Conservation (phyloP, 768 basidiomycete species). For the Termitomyces sp. region DNA sequence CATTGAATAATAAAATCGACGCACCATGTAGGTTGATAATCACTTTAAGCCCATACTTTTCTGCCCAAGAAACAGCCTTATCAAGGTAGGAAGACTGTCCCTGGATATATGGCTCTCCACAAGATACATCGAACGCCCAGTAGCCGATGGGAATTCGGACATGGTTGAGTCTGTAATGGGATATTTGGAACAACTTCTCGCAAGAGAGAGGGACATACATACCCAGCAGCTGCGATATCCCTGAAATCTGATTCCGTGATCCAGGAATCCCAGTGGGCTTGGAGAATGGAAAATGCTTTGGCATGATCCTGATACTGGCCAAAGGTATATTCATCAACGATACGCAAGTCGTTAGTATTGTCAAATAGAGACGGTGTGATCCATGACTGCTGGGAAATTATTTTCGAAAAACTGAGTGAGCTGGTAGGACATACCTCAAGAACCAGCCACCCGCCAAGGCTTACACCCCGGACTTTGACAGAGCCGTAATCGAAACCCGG, state of each 20-base stretch:
- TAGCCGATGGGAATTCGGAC: constrained; percentile 85
- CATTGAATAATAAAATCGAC: background rate
- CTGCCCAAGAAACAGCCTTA: constrained; percentile 68
- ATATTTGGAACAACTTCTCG: background rate
- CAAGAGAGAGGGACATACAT: constrained; percentile 3
- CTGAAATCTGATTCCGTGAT: constrained; percentile 79
- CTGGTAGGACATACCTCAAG: constrained; percentile 32
- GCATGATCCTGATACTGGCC: constrained; percentile 48
- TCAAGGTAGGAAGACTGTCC: constrained; percentile 67
- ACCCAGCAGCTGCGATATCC: constrained; percentile 73
- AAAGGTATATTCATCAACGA: constrained; percentile 79
- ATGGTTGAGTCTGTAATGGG: constrained; percentile 58
- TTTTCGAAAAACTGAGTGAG: too few species aligned
- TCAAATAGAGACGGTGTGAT: constrained; percentile 75
- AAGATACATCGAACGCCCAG: constrained; percentile 79
- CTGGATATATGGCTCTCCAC: constrained; percentile 72
- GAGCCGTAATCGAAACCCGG: constrained; percentile 69
- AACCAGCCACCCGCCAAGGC: constrained; percentile 60
- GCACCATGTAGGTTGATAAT: constrained; percentile 71
- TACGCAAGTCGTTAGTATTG: constrained; percentile 48
- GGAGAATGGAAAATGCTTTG: constrained; percentile 41
- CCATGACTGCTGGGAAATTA: constrained; percentile 66
- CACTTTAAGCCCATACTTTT: constrained; percentile 63
- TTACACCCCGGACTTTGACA: constrained; percentile 75
- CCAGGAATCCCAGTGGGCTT: constrained; percentile 75